Evolutionary conservation across 805 yeast genomes (phyloP), one percentile per base, ranked within the genome.

Genomic region (Spathaspora gorwiae): DNA sequence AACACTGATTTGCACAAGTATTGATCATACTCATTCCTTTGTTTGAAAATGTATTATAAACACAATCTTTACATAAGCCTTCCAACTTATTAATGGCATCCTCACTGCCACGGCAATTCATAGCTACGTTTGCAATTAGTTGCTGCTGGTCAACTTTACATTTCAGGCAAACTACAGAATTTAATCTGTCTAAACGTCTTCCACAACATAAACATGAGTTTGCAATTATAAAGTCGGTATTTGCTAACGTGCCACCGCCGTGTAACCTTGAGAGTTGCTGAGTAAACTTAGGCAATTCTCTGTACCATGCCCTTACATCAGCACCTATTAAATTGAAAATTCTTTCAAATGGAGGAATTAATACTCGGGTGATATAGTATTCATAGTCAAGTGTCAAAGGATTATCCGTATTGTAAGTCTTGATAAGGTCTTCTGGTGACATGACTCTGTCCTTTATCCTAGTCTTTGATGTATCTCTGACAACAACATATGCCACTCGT

Each of bases 261-360:
- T 3, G 32, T 10, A 30, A 15, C 12, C 35, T 6, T 11, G n/a
- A 26, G 9, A 19, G 29, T 10, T 24, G 24, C 11, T 36, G 45
- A 6, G 43, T 43, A 15, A 51, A 44, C 35, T 58, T 61, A 0
- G 95, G 88, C 68, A 90, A 70, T 26, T 81, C 87, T 9, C 64
- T 62, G 50, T 81, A 87, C 99, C 99, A 94, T 4, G 69, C 70
- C 36, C 71, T 70, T 6, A 90, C 74, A 64, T 89, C 85, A 2
- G 86, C 94, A 0, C 99, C 99, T 46, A 89, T 65, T 11, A 92
- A 63, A 54, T 81, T 85, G 62, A 94, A 87, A 2, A 92, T 68
- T 47, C 99, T 68, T 50, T 88, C 95, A 44, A 94, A 65, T 0
- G 99, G 98, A 1, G 99, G 98, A 7, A 92, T 80, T 39, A 94